A percentile compares a stretch with the other conserved stretches of the same genome.
Evolutionary conservation across 2,329 filamentous ascomycete species (phyloP).

Genomic region (Botryotinia convoluta): DNA sequence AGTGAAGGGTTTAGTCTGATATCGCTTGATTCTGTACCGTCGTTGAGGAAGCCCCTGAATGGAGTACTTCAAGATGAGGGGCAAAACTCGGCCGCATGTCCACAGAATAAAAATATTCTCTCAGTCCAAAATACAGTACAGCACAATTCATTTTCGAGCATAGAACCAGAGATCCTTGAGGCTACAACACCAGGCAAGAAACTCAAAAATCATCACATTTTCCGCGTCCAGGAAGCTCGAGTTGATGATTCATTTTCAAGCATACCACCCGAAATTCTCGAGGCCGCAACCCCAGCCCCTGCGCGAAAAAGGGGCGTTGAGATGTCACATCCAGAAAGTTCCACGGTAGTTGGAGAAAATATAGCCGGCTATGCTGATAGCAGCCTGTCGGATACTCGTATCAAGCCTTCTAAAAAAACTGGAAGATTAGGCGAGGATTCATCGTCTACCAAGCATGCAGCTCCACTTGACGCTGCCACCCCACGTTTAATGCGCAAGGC

Average conservation of each 20-base stretch:
- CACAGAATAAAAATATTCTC: slow-evolving; percentile 24
- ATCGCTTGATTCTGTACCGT: slow-evolving; percentile 52
- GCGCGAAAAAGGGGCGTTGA: neutral
- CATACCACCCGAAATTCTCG: slow-evolving; percentile 30
- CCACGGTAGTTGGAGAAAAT: neutral
- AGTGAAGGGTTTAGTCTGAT: slow-evolving; percentile 59
- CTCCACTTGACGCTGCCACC: slow-evolving; percentile 24
- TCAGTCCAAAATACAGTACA: slow-evolving; percentile 22
- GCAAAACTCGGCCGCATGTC: slow-evolving; percentile 16
- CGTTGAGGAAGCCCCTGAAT: slow-evolving; percentile 44
- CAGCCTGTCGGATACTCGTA: neutral
- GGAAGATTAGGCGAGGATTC: slow-evolving; percentile 29
- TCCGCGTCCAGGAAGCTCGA: slow-evolving; percentile 24
- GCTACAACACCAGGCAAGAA: slow-evolving; percentile 27
- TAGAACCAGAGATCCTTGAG: slow-evolving; percentile 30
- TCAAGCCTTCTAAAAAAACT: slow-evolving; percentile 15
- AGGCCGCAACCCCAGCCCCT: slow-evolving; percentile 32
- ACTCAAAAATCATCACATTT: slow-evolving; percentile 22
- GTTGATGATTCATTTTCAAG: slow-evolving; percentile 33
- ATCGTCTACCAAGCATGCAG: slow-evolving; percentile 29
- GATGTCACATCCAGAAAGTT: neutral
- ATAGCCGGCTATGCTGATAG: neutral
- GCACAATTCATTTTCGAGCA: slow-evolving; percentile 33
- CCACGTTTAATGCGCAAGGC: slow-evolving; percentile 25
- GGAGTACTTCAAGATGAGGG: slow-evolving; percentile 35